phyloP scores from a whole-genome alignment of 2,329 filamentous ascomycete genomes.

The Falciphora oryzae region DNA sequence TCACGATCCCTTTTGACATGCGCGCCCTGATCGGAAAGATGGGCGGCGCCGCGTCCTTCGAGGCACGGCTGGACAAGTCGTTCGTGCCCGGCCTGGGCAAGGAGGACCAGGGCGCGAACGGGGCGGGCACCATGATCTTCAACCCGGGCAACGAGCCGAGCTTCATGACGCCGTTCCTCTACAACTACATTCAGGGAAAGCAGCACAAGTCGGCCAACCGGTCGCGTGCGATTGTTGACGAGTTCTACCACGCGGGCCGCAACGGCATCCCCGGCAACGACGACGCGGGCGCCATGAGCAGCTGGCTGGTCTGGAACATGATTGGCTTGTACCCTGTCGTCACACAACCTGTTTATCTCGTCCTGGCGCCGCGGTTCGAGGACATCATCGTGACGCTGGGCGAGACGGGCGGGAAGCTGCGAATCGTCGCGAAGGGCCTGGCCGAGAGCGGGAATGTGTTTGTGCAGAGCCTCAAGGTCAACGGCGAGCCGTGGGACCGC shows the following conservation, averaged over 20 bases:
- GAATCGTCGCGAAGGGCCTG: constrained; percentile 47
- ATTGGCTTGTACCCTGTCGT: constrained; percentile 63
- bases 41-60: constrained; percentile 49
- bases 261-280: constrained; percentile 62
- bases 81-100: constrained; percentile 45
- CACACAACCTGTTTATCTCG: constrained; percentile 61
- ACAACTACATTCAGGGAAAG: constrained; percentile 58
- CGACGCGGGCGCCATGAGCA: constrained; percentile 69
- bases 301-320: constrained; percentile 64
- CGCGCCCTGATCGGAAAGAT: constrained; percentile 43
- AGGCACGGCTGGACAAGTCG: constrained; percentile 53
- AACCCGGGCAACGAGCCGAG: constrained; percentile 55
- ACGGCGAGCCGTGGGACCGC: constrained; percentile 56
- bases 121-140: constrained; percentile 41
- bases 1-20: constrained; percentile 64
- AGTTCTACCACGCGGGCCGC: constrained; percentile 50
- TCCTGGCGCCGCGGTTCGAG: constrained; percentile 58
- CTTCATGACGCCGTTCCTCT: constrained; percentile 64
- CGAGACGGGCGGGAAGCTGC: constrained; percentile 42
- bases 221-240: constrained; percentile 52
- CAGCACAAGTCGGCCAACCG: constrained; percentile 56
- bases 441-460: constrained; percentile 39
- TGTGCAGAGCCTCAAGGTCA: constrained; percentile 61
- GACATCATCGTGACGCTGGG: constrained; percentile 55
- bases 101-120: constrained; percentile 24